phyloP scores from a whole-genome alignment of 331 rosid genomes.

The Quercus tomentella region DNA sequence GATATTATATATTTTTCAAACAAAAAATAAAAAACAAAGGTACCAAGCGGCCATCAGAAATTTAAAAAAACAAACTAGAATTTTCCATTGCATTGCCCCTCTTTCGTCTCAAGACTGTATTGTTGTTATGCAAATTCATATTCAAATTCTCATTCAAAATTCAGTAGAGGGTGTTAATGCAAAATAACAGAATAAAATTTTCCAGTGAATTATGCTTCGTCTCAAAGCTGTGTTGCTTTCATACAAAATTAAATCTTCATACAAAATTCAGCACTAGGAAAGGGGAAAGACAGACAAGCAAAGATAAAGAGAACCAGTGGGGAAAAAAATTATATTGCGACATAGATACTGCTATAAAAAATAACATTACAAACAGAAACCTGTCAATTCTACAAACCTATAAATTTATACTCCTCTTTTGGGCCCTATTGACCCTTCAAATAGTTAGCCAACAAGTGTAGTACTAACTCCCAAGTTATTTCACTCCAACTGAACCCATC shows the following conservation, averaged over 20 bases:
- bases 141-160: neutral
- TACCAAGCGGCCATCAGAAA: neutral
- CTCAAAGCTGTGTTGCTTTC: neutral
- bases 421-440: neutral
- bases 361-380: neutral
- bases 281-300: neutral
- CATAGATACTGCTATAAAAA: neutral
- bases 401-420: neutral
- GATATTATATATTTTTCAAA: neutral
- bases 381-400: neutral
- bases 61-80: neutral
- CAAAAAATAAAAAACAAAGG: neutral
- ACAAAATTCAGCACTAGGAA: neutral
- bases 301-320: neutral
- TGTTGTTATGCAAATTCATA: neutral
- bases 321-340: neutral
- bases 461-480: neutral
- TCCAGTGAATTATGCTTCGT: neutral
- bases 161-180: neutral
- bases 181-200: neutral
- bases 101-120: neutral
- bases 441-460: neutral
- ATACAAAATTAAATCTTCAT: neutral
- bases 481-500: neutral
- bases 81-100: neutral